Conservation (phyloP, 805 yeast genomes). For the Grigorovia yakushimaensis region DNA sequence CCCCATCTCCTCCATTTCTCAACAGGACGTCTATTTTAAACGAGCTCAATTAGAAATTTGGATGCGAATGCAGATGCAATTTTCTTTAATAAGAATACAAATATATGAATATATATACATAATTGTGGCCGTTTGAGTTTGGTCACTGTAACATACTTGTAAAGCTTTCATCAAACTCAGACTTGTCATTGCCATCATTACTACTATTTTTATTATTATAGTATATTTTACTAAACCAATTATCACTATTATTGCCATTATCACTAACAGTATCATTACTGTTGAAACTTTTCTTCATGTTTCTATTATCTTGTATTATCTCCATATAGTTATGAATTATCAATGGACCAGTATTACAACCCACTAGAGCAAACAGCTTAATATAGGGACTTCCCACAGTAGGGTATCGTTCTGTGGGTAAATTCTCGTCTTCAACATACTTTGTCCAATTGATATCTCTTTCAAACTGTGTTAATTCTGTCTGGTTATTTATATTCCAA, state of each 20-base stretch:
- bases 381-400: conserved; percentile 11
- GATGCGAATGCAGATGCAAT: no score
- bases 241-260: not conserved
- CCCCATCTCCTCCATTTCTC: no score
- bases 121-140: no score
- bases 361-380: conserved; percentile 30
- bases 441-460: conserved; percentile 26
- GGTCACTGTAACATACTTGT: no score
- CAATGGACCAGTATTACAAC: conserved; percentile 34
- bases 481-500: conserved; percentile 7
- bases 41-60: no score
- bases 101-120: no score
- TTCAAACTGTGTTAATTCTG: conserved; percentile 15
- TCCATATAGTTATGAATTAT: conserved; percentile 33
- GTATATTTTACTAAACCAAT: not conserved
- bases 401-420: conserved; percentile 4
- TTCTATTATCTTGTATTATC: not conserved
- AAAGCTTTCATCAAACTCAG: no score
- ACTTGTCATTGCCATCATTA: no score
- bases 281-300: not conserved
- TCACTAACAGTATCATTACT: not conserved
- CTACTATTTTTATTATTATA: no score
- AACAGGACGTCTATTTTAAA: no score
- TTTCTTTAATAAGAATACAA: no score
- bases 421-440: conserved; percentile 13